Evolutionary conservation across 2,329 filamentous ascomycete species (phyloP), one percentile per base, ranked within the genome.

Genomic region (Helicocarpus griseus): DNA sequence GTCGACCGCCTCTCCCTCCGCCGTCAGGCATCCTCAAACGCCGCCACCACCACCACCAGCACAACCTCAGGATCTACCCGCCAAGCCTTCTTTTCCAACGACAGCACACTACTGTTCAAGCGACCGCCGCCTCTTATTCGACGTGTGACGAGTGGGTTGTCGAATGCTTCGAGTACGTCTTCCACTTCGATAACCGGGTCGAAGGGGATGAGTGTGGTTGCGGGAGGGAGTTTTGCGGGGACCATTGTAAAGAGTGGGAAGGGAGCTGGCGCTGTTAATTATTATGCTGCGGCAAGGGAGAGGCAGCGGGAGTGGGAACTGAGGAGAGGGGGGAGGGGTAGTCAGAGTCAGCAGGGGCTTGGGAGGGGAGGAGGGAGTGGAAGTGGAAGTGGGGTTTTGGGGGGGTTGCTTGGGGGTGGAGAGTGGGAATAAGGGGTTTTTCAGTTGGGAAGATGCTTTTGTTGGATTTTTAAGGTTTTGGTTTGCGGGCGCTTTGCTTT

Each of bases 221-320:
- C 33, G 7, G 28, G 31, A 9, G 24, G 17, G 6, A 44, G 26
- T 7, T n/a, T n/a, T n/a, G n/a, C n/a, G n/a, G n/a, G n/a, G n/a
- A n/a, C n/a, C n/a, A n/a, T n/a, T n/a, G n/a, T n/a, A n/a, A 56
- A 69, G 49, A 74, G 77, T 13, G 75, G 76, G 2, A 74, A 73
- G n/a, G 80, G 79, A 61, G n/a, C n/a, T n/a, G 80, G 77, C 26
- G 77, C 77, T 43, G 77, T 82, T 8, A 80, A 81, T 57, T 81
- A 78, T 19, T 78, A 72, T 51, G 66, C 69, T 21, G 69, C 78
- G 54, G 77, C 77, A 1, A 67, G 80, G 51, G 79, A 81, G 62
- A 75, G 74, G 59, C 79, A 82, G 67, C 72, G 79, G 17, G 78
- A 81, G 59, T 74, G 71, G 60, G 73, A 74, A 57, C 72, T 79